Evolutionary conservation across 2,329 filamentous ascomycete genomes (phyloP).

Genomic region (Cladosporium phlei): DNA sequence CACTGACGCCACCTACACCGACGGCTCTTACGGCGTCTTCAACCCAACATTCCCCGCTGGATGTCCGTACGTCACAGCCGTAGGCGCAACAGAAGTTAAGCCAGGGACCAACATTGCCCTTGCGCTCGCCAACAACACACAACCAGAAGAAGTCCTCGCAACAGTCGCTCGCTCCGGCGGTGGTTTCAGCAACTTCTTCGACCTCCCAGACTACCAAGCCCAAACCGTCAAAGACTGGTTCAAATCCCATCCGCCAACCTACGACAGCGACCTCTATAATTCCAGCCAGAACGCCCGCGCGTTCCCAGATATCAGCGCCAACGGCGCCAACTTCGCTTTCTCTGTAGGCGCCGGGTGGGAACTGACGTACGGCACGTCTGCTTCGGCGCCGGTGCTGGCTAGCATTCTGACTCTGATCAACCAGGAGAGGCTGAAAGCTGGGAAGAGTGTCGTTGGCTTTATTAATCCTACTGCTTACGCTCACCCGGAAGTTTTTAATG

Average conservation of each 20-base stretch:
- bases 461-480: slow-evolving; percentile 43
- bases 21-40: slow-evolving; percentile 34
- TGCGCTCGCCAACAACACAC: slow-evolving; percentile 20
- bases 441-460: slow-evolving; percentile 40
- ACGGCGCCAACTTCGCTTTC: slow-evolving; percentile 34
- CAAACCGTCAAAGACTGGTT: slow-evolving; percentile 40
- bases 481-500: slow-evolving; percentile 37
- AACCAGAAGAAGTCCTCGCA: slow-evolving; percentile 44
- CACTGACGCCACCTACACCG: slow-evolving; percentile 22
- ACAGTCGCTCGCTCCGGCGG: slow-evolving; percentile 43
- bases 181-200: slow-evolving; percentile 49
- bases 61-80: slow-evolving; percentile 49
- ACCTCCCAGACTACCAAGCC: slow-evolving; percentile 45
- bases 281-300: slow-evolving; percentile 42
- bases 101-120: slow-evolving; percentile 37
- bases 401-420: slow-evolving; percentile 46
- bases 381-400: slow-evolving; percentile 47
- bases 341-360: slow-evolving; percentile 41
- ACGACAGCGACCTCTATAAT: slow-evolving; percentile 44
- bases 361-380: slow-evolving; percentile 49
- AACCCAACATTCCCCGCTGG: slow-evolving; percentile 45
- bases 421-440: slow-evolving; percentile 32
- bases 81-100: slow-evolving; percentile 48
- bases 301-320: slow-evolving; percentile 40
- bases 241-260: slow-evolving; percentile 37